phyloP scores from a whole-genome alignment of 2,329 filamentous ascomycete species.

The Colletotrichum tofieldiae region DNA sequence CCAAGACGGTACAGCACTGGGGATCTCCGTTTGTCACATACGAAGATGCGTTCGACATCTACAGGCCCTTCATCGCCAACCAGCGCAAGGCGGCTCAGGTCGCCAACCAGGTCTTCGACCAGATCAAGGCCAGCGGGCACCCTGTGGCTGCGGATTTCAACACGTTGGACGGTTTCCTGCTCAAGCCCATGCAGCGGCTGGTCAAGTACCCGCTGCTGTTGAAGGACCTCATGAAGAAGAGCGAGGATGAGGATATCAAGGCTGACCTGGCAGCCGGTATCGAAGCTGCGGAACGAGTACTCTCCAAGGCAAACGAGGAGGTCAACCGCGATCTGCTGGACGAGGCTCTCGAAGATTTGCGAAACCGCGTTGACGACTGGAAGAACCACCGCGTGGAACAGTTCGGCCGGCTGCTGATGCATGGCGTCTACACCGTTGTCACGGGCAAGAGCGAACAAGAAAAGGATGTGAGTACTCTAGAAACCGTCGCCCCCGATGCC shows the following conservation, averaged over 20 bases:
- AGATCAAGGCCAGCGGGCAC: constrained; percentile 82
- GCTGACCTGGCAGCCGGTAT: constrained; percentile 83
- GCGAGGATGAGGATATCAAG: constrained; percentile 79
- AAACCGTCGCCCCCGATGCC: no score
- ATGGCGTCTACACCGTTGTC: constrained; percentile 92
- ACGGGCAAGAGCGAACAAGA: constrained; percentile 92
- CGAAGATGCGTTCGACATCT: constrained; percentile 91
- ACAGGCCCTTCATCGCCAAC: constrained; percentile 97
- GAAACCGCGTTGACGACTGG: constrained; percentile 93
- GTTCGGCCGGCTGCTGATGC: constrained; percentile 91
- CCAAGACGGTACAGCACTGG: constrained; percentile 87
- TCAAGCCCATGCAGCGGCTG: constrained; percentile 96
- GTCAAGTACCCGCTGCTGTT: constrained; percentile 95
- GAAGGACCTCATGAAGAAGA: constrained; percentile 91
- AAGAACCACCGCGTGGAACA: constrained; percentile 91
- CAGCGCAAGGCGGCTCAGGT: constrained; percentile 90
- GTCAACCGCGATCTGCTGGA: constrained; percentile 90
- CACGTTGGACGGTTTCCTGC: constrained; percentile 89
- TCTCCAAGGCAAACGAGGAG: constrained; percentile 90
- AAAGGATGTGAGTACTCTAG: constrained; percentile 79
- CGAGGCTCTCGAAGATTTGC: constrained; percentile 87
- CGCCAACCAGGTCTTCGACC: constrained; percentile 89
- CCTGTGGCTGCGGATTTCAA: constrained; percentile 90
- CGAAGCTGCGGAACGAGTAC: constrained; percentile 84
- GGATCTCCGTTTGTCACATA: constrained; percentile 90